Base-by-base conservation (phyloP, 2,329 filamentous ascomycete genomes). In the Cordyceps tenuipes region DNA sequence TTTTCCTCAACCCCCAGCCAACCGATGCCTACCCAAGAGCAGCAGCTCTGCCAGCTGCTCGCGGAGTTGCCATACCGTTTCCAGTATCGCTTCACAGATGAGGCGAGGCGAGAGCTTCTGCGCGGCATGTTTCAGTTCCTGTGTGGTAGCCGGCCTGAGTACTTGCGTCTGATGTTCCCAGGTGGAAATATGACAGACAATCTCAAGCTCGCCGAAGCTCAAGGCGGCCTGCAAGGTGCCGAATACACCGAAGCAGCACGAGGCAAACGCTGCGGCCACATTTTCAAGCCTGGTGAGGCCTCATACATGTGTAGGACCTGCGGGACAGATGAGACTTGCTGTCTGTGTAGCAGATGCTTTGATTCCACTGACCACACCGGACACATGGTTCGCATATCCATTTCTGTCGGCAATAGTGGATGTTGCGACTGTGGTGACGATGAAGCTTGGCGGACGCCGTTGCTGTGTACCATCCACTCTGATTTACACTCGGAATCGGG, bases 371-470 rank as follows among this genome's bases (percentile, higher is more conserved):
- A 99, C 69, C 94, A 99, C 73, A 88, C 90, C 12, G 92, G 88
- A 13, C 94, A 99, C 73, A 90, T 91, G 76, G 92, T 97, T 59
- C 88, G 89, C 68, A 91, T 99, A 61, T 89, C 82, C 61, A 86
- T 96, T 51, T 96, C 91, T 1, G 85, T 89, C 2, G 93, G 93
- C 7, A 96, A 97, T 70, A 94, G 89, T 69, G 93, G 93, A 49
- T 97, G 95, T 76, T 99, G 94, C 73, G 94, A 99, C 74, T 99
- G 94, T 70, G 94, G 94, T 62, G 94, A 99, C 70, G 85, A 88
- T 21, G 95, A 99, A 73, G 95, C 94, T 12, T 99, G 95, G 93
- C 86, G 86, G 70, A 79, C 85, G 52, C 91, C 92, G 48, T 82
- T 97, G 64, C 87, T 90, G 70, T 99, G 94, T 77, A 93, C 91